These are phyloP conservation scores for Aspergillus alliaceus DNA, from an alignment of 2,329 filamentous ascomycete species.

Conservation along the genomic window DNA sequence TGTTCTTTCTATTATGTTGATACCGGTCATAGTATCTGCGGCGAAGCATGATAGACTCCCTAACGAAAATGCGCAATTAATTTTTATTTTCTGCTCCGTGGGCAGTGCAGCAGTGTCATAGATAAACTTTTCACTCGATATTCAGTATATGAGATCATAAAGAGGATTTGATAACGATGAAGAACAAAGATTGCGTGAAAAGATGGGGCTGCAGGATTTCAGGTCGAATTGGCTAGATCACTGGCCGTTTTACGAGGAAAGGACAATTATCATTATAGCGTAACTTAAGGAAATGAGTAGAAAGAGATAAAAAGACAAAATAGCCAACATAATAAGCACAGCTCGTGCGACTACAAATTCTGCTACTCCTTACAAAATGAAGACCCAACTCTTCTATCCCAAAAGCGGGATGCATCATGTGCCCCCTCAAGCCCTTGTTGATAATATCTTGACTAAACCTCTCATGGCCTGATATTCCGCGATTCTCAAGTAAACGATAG, in stretches of 20 bases:
- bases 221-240: no score
- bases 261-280: no score
- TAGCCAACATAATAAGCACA: no score
- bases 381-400: no score
- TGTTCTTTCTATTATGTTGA: neutral
- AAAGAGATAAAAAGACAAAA: no score
- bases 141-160: no score
- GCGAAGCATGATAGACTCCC: neutral
- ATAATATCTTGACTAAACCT: neutral
- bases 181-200: no score
- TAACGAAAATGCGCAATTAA: neutral
- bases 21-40: neutral
- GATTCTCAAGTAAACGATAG: neutral
- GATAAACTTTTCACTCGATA: neutral
- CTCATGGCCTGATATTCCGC: neutral
- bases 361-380: neutral
- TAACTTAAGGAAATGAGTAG: no score
- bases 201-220: no score
- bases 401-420: neutral
- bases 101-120: neutral
- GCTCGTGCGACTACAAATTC: no score
- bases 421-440: neutral
- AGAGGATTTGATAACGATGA: no score
- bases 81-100: neutral
- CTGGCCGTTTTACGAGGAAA: no score